Evolutionary conservation across 2,329 filamentous ascomycete genomes (phyloP), one percentile per base, ranked within the genome.

Genomic region (Fusarium buharicum): DNA sequence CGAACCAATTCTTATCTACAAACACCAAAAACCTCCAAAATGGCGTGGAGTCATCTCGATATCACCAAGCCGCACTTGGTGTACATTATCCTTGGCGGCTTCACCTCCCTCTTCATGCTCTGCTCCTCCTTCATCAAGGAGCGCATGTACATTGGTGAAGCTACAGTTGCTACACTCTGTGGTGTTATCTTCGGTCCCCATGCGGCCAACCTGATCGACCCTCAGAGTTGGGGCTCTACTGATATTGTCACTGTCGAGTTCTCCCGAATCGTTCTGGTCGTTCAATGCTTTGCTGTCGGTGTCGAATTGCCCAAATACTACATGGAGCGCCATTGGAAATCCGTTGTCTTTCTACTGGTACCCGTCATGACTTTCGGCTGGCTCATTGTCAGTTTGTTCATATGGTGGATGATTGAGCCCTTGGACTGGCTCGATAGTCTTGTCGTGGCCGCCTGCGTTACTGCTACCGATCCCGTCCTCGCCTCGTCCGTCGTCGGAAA

Each of bases 121-220:
- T 97, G 93, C 77, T 99, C 95, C 58, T 92, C 96, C 51, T 88
- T 98, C 73, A 96, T 99, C 80, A 99, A 99, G 82, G 95, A 99
- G 83, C 91, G 91, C 76, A 85, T 98, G 73, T 99, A 99, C 81
- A 99, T 99, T 76, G 95, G 95, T 74, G 95, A 99, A 84, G 95
- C 95, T 46, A 98, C 95, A 2, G 92, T 99, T 39, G 92, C 93
- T 46, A 96, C 92, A 3, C 78, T 96, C 44, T 92, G 90, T 73
- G 92, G 92, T 64, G 89, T 96, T 75, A 93, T 95, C 69, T 96
- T 96, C 71, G 92, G 93, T 0, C 93, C 93, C 14, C 88, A 93
- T 79, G 92, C 88, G 34, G 91, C 91, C 56, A 87, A 92, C 69
- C 82, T 96, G 34, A 93, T 96, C 74, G 81, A 94, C 72, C 92